Base-by-base conservation (phyloP, 2,329 filamentous ascomycete species). In the Samsoniella hepiali region DNA sequence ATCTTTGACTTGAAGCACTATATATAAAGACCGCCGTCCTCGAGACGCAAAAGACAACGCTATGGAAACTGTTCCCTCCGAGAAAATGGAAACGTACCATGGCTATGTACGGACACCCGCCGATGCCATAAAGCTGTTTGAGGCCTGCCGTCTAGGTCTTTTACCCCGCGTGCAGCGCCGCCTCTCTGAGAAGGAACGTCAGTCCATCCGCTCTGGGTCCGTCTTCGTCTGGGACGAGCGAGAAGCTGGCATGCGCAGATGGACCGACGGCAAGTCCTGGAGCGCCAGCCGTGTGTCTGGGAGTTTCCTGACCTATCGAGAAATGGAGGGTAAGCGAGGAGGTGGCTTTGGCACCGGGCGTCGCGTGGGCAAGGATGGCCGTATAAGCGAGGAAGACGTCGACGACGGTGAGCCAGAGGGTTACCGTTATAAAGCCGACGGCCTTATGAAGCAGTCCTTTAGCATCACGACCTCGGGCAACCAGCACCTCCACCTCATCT, bases 201-300 rank as follows among this genome's bases (percentile, higher is more conserved):
- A 97, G 74, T 92, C 92, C 4, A 99, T 99, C 75, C 89, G 92
- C 72, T 97, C 94, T 1, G 95, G 95, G 50, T 99, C 95, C 0
- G 94, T 99, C 3, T 99, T 98, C 72, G 95, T 99, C n/a, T 99
- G 95, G 95, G 95, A 99, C 76, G 95, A 99, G 81, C 84, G 94
- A 70, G 95, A 99, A 80, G 95, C 95, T 11, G 95, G 95, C 68
- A 99, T 99, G 95, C 86, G 95, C 72, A 84, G 95, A 76, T 99
- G 95, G 95, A 99, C 95, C 0, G 95, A 99, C 71, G 95, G 95
- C 63, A 99, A 99, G 76, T 98, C 94, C 42, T 99, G 95, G 95
- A 98, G 94, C 73, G 95, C 95, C 40, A 98, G 94, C 78, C 87
- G 95, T 66, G 95, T 99, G 0, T 98, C 94, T 0, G 95, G 95